Evolutionary conservation across 2,329 filamentous ascomycete species (phyloP).

Genomic region (Aspergillus sp.): DNA sequence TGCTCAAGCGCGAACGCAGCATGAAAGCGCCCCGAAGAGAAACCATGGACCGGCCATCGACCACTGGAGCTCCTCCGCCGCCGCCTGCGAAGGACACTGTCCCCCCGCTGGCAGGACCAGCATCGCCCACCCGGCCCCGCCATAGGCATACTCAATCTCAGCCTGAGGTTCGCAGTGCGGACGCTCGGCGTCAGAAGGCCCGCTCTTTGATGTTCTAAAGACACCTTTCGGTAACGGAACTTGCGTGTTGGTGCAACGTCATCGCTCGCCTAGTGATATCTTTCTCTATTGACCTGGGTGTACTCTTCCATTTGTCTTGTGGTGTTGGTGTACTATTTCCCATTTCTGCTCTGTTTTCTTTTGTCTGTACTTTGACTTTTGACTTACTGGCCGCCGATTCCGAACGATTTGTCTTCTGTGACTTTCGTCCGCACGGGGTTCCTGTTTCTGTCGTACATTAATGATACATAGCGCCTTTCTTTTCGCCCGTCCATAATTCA

Average conservation of each 20-base stretch:
- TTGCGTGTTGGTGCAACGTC: not conserved
- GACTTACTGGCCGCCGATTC: constrained; percentile 1
- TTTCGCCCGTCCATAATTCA: constrained; percentile 18
- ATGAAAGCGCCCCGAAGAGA: constrained; percentile 30
- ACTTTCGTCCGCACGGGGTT: not conserved
- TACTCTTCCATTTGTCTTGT: constrained; percentile 7
- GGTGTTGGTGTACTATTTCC: constrained; percentile 14
- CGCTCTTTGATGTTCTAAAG: constrained; percentile 42
- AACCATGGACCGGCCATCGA: constrained; percentile 25
- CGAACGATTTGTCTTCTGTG: constrained; percentile 1
- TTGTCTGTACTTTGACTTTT: not conserved
- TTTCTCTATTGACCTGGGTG: constrained; percentile 1
- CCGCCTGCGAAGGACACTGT: constrained; percentile 22
- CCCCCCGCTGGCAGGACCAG: constrained; percentile 27
- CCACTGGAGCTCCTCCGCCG: constrained; percentile 19
- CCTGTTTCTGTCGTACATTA: constrained; percentile 17
- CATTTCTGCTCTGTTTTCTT: constrained; percentile 8
- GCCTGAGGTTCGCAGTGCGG: constrained; percentile 34
- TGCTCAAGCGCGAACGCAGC: constrained; percentile 50
- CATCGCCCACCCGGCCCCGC: constrained; percentile 28
- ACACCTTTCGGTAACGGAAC: not conserved
- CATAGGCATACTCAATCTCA: constrained; percentile 43
- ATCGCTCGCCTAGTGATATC: not conserved
- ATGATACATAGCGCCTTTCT: constrained; percentile 25
- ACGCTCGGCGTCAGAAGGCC: constrained; percentile 41